Evolutionary conservation across 2,329 filamentous ascomycete species (phyloP).

Genomic region (Fusarium pilosicola): DNA sequence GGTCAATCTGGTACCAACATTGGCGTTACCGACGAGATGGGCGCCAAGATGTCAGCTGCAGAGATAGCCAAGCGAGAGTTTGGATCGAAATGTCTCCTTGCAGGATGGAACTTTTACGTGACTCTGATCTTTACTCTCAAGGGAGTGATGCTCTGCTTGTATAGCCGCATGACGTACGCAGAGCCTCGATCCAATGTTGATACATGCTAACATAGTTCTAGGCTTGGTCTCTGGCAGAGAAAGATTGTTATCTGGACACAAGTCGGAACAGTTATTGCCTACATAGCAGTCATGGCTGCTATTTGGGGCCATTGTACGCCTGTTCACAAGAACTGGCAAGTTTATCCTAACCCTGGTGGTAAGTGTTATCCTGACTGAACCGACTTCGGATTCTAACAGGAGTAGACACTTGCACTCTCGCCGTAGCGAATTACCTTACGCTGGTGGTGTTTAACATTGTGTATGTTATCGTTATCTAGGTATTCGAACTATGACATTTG

Average conservation of each 20-base stretch:
- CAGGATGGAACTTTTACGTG: conserved; percentile 55
- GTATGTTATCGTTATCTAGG: conserved; percentile 36
- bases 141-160: conserved; percentile 56
- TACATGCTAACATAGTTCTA: conserved; percentile 25
- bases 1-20: conserved; percentile 53
- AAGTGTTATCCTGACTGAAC: background rate
- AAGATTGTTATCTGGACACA: conserved; percentile 51
- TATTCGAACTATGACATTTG: background rate
- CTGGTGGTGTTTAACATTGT: conserved; percentile 51
- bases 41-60: conserved; percentile 44
- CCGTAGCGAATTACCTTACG: conserved; percentile 51
- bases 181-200: background rate
- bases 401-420: conserved; percentile 48
- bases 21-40: conserved; percentile 47
- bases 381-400: background rate
- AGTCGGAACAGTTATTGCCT: conserved; percentile 45
- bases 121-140: conserved; percentile 56
- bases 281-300: conserved; percentile 47
- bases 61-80: conserved; percentile 44
- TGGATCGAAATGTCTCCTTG: conserved; percentile 50
- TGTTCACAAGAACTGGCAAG: conserved; percentile 52
- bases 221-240: conserved; percentile 51
- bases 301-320: conserved; percentile 52
- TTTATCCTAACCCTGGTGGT: conserved; percentile 54
- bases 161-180: conserved; percentile 54